Conservation (phyloP, 257 asterid species). For the Solanum virginianum region DNA sequence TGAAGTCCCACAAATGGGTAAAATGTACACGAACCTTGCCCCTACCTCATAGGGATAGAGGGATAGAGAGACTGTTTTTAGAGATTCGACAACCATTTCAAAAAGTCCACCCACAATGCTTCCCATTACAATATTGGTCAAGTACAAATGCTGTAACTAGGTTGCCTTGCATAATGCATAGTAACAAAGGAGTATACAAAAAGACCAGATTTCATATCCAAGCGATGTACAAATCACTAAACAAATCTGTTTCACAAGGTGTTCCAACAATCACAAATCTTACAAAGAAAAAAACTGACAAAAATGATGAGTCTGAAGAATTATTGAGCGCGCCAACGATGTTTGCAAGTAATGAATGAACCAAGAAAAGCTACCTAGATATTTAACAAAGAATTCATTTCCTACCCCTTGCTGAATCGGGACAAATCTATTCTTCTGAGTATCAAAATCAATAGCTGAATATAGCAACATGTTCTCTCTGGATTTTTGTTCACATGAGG, state of each 20-base stretch:
- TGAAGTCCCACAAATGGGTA: too few relatives aligned
- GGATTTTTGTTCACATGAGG: slow-evolving; percentile 7
- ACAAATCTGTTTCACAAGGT: not conserved
- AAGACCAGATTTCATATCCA: not conserved
- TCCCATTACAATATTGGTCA: not conserved
- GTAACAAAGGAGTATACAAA: not conserved
- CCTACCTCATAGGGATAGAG: too few relatives aligned
- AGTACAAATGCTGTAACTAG: not conserved
- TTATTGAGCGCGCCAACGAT: not conserved
- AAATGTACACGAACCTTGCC: too few relatives aligned
- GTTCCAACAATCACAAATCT: slow-evolving; percentile 4
- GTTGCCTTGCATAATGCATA: not conserved
- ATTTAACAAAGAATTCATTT: slow-evolving; percentile 17
- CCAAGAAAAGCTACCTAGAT: slow-evolving; percentile 14
- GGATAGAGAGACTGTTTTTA: too few relatives aligned
- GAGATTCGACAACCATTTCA: not conserved
- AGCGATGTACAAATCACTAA: not conserved
- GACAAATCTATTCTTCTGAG: slow-evolving; percentile 15
- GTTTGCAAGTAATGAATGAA: slow-evolving; percentile 19
- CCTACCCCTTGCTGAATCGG: slow-evolving; percentile 14
- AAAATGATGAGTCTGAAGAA: not conserved
- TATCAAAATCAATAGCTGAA: slow-evolving; percentile 3
- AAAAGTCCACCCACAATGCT: not conserved
- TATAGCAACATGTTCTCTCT: not conserved
- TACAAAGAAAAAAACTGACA: not conserved